Base-by-base conservation (phyloP, 768 basidiomycete genomes). In the Leccinum rimulosum region DNA sequence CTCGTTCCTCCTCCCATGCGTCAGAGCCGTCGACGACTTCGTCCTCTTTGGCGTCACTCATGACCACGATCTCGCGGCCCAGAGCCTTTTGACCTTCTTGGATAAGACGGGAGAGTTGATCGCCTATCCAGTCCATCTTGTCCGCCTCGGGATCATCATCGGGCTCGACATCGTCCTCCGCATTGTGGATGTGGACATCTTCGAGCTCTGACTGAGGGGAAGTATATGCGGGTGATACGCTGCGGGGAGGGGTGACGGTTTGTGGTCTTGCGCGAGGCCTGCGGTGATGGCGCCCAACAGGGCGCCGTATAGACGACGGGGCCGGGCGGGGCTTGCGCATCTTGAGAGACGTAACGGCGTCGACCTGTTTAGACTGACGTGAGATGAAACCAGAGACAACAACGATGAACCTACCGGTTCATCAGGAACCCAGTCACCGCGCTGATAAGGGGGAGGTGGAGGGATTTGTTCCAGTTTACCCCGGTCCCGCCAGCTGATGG, bases 41-140 rank as follows among this genome's bases (percentile, higher is more conserved):
- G 58, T 91, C 90, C 63, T 90, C 88, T 57, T 85, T 78, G 4
- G 79, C 78, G 50, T 91, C 90, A 60, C 84, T 85, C 82, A 86
- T 83, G 4, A 91, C 83, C 9, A 93, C 91, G 15, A 94, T 79
- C 68, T 93, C 90, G n/a, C 81, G 77, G 14, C 82, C 83, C 7
- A 94, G 79, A 0, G 92, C 92, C 50, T 82, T 84, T 68, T 89
- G 85, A 15, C 92, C 92, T 65, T 93, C 85, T 66, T 85, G 84
- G 62, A 94, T 93, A 53, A 93, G 82, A 60, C 74, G 75, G 28
- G 82, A 72, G 31, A 94, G 80, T 62, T 82, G 84, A 61, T 82
- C 85, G 19, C 88, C 87, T 59, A 93, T 88, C 88, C 88, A 91
- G 64, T 91, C 88, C 88, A 93, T 92, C 80, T 91, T 66, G 50